phyloP scores from a whole-genome alignment of 768 basidiomycete species.

The Sarcodon aspratus region DNA sequence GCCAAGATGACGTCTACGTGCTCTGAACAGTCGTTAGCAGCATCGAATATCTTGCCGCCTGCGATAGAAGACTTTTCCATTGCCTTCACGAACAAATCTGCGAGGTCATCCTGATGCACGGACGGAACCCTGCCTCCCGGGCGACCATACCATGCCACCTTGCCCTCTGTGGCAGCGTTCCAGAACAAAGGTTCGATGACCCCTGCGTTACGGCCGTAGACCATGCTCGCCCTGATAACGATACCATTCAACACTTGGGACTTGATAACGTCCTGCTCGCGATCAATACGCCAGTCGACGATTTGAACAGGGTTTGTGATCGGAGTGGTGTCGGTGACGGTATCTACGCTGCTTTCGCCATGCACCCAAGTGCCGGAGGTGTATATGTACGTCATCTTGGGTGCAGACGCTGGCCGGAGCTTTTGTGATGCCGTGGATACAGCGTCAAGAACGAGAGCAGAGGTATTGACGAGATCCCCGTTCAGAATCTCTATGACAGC shows the following conservation, averaged over 20 bases:
- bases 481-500: no score
- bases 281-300: slow-evolving; percentile 20
- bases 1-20: slow-evolving; percentile 27
- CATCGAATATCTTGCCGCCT: slow-evolving; percentile 31
- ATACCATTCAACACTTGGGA: slow-evolving; percentile 26
- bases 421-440: no score
- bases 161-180: slow-evolving; percentile 14
- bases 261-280: slow-evolving; percentile 21
- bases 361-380: slow-evolving; percentile 35
- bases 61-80: slow-evolving; percentile 26
- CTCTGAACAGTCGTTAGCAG: slow-evolving; percentile 26
- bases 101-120: slow-evolving; percentile 34
- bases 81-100: slow-evolving; percentile 28
- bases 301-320: slow-evolving; percentile 12
- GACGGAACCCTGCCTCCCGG: slow-evolving; percentile 22
- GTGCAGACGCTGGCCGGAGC: no score
- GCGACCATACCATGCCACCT: slow-evolving; percentile 22
- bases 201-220: slow-evolving; percentile 32
- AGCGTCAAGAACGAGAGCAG: no score
- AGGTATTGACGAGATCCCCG: no score
- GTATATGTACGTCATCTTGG: background rate
- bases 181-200: slow-evolving; percentile 22
- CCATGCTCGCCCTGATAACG: slow-evolving; percentile 30
- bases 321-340: slow-evolving; percentile 24
- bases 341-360: slow-evolving; percentile 18